Percentiles rank a stretch among this genome's conserved stretches.
These are phyloP conservation scores for Phytophthora colocasiae DNA, from an alignment of 352 stramenopile species.

Conservation along the genomic window DNA sequence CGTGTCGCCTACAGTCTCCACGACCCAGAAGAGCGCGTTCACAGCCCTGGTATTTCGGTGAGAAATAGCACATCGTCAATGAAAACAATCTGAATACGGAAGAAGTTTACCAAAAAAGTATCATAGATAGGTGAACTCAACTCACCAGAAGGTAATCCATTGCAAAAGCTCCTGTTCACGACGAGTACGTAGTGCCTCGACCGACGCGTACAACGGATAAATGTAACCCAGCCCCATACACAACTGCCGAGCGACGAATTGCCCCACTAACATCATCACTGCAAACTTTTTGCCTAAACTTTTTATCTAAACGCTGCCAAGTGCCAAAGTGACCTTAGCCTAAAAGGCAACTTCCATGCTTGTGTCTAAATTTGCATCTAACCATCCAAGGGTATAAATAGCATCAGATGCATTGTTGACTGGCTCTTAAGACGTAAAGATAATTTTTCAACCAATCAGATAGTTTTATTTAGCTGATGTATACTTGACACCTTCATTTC, in stretches of 20 bases:
- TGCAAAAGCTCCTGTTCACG: constrained; percentile 64
- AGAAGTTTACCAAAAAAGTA: not conserved
- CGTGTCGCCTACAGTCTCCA: constrained; percentile 69
- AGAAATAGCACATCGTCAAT: constrained; percentile 13
- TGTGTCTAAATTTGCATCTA: not conserved
- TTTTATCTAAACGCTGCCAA: not conserved
- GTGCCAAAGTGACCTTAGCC: not conserved
- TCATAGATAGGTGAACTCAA: not conserved
- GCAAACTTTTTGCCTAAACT: not conserved
- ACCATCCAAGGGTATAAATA: too few relatives aligned
- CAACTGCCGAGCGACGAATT: constrained; percentile 53
- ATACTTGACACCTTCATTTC: not conserved
- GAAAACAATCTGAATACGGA: constrained; percentile 1
- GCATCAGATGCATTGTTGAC: not conserved
- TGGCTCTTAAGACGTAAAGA: constrained; percentile 2
- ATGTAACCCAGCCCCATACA: constrained; percentile 64
- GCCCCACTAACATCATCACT: constrained; percentile 62
- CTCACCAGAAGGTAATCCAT: constrained; percentile 74
- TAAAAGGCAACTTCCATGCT: constrained; percentile 11
- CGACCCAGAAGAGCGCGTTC: constrained; percentile 64
- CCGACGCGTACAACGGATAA: constrained; percentile 74
- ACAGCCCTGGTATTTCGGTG: constrained; percentile 42
- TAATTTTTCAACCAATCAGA: constrained; percentile 2
- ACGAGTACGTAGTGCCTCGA: constrained; percentile 45
- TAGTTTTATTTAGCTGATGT: not conserved